Evolutionary conservation across 192 early-diverging fungal genomes (phyloP), one percentile per base, ranked within the genome.

Genomic region (Bifiguratus adelaidae): DNA sequence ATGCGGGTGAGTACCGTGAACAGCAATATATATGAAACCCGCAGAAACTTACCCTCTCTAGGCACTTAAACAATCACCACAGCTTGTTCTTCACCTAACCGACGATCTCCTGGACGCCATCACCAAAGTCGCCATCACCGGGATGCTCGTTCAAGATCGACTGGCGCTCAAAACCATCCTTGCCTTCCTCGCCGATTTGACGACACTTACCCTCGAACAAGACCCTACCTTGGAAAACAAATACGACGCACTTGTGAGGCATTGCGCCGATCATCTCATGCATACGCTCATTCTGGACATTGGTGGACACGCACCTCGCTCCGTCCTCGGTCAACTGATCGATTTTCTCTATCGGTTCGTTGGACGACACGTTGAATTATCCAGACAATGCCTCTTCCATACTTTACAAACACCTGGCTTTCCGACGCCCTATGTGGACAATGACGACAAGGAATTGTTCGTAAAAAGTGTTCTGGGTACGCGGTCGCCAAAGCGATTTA

Each of bases 221-320:
- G n/a, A 50, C 27, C 30, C n/a, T 9, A 30, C 11, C 24, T 9
- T n/a, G 2, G 4, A 33, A 30, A 33, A 27, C 6, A 4, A 22
- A 12, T 13, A 30, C 32, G 24, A 23, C 15, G 15, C 12, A 29
- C 3, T 56, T 30, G 1, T 8, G 1, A 5, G 12, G 9, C 4
- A 11, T 8, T 24, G 27, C 30, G 8, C 19, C n/a, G n/a, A 18
- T 38, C 11, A 9, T 29, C 26, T 28, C 30, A 22, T 34, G 28
- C 19, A 41, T 19, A 19, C 33, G 27, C 7, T 43, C 1, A 29
- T 40, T 43, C 33, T 64, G 68, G 67, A 68, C 4, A 51, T 77
- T 48, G 74, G 71, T 13, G 74, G 74, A 22, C 61, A 58, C 15
- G 61, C 73, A 5, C 74, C 74, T 13, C 49, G 74, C 29, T 74